Conservation (phyloP, 2,329 filamentous ascomycete genomes). For the Byssochlamys sp. region DNA sequence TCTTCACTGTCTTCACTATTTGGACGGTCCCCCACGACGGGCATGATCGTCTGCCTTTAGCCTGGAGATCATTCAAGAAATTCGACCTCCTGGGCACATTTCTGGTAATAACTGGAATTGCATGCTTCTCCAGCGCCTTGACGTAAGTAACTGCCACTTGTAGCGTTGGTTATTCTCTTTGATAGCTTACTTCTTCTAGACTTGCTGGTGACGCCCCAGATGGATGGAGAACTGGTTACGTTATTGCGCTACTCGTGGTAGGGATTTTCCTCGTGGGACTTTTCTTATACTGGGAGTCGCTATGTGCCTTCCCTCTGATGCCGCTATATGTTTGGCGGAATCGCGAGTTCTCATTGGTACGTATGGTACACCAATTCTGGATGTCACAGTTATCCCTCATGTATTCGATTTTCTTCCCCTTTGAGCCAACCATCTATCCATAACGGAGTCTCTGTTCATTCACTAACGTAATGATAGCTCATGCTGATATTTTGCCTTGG, state of each 20-base stretch:
- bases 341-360: conserved; percentile 53
- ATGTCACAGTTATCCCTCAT: background rate
- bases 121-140: conserved; percentile 54
- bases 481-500: conserved; percentile 50
- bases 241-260: conserved; percentile 53
- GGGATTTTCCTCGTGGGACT: conserved; percentile 47
- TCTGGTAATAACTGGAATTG: conserved; percentile 55
- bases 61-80: conserved; percentile 41
- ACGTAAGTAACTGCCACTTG: conserved; percentile 34
- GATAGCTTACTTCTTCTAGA: conserved; percentile 13
- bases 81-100: conserved; percentile 55
- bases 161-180: background rate
- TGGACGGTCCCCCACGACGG: conserved; percentile 53
- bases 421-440: background rate
- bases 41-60: conserved; percentile 36
- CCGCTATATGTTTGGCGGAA: conserved; percentile 50
- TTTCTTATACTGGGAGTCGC: conserved; percentile 56
- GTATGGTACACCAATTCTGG: conserved; percentile 8
- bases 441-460: background rate
- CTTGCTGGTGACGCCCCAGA: conserved; percentile 47
- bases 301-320: conserved; percentile 43
- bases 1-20: conserved; percentile 48
- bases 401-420: background rate
- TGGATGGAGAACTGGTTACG: conserved; percentile 54
- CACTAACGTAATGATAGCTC: conserved; percentile 29